A percentile compares a stretch with the other conserved stretches of the same genome.
Evolutionary conservation across 345 rosid species (phyloP).

Genomic region (Sonneratia caseolaris): DNA sequence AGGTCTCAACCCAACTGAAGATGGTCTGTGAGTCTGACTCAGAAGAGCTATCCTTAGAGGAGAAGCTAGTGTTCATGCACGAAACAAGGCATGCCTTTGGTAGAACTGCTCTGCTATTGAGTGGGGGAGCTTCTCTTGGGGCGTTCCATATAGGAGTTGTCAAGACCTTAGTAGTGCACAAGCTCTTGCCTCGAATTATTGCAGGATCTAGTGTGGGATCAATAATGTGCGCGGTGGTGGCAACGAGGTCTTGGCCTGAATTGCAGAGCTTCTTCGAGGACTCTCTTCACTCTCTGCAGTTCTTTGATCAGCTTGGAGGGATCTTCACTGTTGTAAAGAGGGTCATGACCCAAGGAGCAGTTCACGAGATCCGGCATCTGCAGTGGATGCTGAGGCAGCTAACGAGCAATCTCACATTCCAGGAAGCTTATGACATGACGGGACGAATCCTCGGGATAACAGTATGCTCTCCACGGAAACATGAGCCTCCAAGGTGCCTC

Average conservation of each 20-base stretch:
- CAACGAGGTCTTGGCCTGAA: conserved; percentile 96
- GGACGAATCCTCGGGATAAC: conserved; percentile 93
- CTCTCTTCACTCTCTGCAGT: conserved; percentile 65
- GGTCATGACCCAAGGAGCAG: conserved; percentile 78
- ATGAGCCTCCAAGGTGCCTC: conserved; percentile 98
- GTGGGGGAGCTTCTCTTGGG: conserved; percentile 99
- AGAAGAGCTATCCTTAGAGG: conserved; percentile 89
- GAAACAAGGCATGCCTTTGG: conserved; percentile 98
- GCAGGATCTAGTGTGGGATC: conserved; percentile 99
- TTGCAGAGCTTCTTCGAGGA: conserved; percentile 86
- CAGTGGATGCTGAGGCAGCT: conserved; percentile 85
- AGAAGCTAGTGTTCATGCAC: conserved; percentile 89
- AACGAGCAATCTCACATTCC: conserved; percentile 92
- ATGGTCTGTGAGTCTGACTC: conserved; percentile 85
- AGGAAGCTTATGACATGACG: conserved; percentile 95
- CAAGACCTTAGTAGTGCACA: conserved; percentile 81
- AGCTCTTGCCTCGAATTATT: conserved; percentile 79
- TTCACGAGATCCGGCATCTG: conserved; percentile 83
- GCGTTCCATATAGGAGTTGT: conserved; percentile 90
- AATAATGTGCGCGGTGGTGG: conserved; percentile 72
- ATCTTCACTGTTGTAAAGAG: conserved; percentile 74
- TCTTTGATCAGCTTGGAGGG: conserved; percentile 91
- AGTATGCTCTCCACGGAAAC: conserved; percentile 95
- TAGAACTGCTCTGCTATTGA: conserved; percentile 88
- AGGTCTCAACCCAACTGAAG: conserved; percentile 83